Conservation (phyloP, 2,329 filamentous ascomycete species). For the Aspergillus fijiensis region DNA sequence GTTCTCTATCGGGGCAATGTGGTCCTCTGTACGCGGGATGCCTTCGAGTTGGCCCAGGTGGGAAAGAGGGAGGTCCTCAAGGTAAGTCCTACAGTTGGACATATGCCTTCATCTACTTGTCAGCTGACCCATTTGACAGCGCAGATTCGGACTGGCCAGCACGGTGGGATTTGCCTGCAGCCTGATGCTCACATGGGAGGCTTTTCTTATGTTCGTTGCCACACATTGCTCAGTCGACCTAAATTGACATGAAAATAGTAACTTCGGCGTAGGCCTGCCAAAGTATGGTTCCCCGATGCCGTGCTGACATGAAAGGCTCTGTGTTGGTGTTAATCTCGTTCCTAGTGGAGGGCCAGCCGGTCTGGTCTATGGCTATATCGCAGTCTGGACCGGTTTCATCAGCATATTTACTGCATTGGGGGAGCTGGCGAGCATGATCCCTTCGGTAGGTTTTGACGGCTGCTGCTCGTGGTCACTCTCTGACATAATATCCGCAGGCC, state of each 20-base stretch:
- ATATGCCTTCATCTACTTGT: not conserved
- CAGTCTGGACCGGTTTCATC: constrained; percentile 30
- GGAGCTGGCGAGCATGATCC: constrained; percentile 33
- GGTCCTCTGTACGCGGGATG: constrained; percentile 2
- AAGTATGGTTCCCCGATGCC: not conserved
- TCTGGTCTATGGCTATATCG: constrained; percentile 32
- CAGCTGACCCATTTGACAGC: constrained; percentile 21
- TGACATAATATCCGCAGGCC: constrained; percentile 8
- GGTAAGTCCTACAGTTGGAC: not conserved
- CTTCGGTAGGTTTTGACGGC: not conserved
- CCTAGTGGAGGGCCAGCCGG: constrained; percentile 33
- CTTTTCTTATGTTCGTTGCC: constrained; percentile 5
- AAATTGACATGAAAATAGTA: not conserved
- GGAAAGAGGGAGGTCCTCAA: constrained; percentile 16
- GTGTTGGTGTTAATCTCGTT: not conserved
- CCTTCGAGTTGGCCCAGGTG: constrained; percentile 10
- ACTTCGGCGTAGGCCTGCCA: not conserved
- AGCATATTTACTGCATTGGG: constrained; percentile 27
- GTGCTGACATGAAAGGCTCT: not conserved
- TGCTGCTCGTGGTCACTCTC: not conserved
- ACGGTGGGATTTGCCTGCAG: constrained; percentile 43
- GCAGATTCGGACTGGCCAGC: constrained; percentile 42
- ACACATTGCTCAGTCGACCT: too few relatives aligned
- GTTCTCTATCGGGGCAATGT: not conserved
- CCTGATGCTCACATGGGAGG: constrained; percentile 43